Conservation (phyloP, 2,329 filamentous ascomycete genomes). For the Ascochyta viciae-villosae region DNA sequence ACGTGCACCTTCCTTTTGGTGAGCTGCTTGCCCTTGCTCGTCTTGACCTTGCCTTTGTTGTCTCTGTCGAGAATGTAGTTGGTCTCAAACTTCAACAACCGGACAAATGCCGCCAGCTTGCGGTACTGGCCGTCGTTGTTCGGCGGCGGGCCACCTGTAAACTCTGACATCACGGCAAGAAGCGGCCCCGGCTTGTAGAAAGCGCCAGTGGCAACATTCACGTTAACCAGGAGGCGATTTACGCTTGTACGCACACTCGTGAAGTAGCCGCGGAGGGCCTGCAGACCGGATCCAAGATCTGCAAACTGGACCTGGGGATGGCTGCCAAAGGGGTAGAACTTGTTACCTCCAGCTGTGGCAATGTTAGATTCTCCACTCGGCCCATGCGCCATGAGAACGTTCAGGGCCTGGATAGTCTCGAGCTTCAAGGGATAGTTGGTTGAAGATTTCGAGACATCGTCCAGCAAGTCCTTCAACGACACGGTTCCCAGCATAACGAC, state of each 20-base stretch:
- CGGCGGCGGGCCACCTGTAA: constrained; percentile 16
- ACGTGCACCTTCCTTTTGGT: constrained; percentile 46
- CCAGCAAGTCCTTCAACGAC: constrained; percentile 50
- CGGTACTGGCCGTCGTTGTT: constrained; percentile 12
- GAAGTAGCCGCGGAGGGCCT: constrained; percentile 68
- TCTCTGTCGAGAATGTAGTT: constrained; percentile 50
- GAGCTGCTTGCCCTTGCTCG: constrained; percentile 19
- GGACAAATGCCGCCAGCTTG: constrained; percentile 45
- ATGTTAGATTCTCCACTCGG: constrained; percentile 53
- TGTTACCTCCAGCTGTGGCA: constrained; percentile 60
- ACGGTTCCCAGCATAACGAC: constrained; percentile 36
- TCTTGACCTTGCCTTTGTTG: constrained; percentile 39
- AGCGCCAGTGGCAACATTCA: constrained; percentile 67
- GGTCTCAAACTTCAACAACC: constrained; percentile 47
- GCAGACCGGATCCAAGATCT: constrained; percentile 59
- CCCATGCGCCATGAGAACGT: constrained; percentile 62
- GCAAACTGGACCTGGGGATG: constrained; percentile 54
- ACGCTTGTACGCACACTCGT: constrained; percentile 66
- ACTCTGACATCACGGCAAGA: constrained; percentile 36
- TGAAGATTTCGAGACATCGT: constrained; percentile 52
- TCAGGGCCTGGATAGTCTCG: constrained; percentile 64
- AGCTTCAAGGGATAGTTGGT: constrained; percentile 53
- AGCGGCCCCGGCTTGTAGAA: constrained; percentile 62
- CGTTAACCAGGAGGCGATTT: constrained; percentile 65
- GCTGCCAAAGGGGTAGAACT: constrained; percentile 50